Percentiles rank a stretch among this genome's conserved stretches.
Evolutionary conservation across 2,329 filamentous ascomycete species (phyloP).

Genomic region (Aaosphaeria pasadenensis): DNA sequence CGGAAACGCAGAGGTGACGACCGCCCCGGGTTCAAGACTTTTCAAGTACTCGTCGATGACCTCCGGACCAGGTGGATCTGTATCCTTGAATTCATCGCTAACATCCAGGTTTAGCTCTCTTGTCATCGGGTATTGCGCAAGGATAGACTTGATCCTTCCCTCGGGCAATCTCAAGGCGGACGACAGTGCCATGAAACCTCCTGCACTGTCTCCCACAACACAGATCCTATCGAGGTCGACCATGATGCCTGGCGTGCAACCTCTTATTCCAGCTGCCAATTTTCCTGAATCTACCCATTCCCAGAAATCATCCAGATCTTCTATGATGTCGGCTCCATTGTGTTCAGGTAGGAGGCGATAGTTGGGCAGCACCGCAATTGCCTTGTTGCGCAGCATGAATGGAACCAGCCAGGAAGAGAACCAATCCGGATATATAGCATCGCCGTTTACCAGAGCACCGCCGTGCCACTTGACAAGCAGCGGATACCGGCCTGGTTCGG

Average conservation of each 20-base stretch:
- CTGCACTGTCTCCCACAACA: conserved; percentile 36
- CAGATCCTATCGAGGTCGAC: conserved; percentile 27
- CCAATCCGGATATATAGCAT: conserved; percentile 27
- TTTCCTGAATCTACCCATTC: conserved; percentile 38
- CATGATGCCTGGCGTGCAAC: conserved; percentile 7
- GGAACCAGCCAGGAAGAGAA: conserved; percentile 35
- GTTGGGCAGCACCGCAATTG: conserved; percentile 49
- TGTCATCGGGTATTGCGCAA: conserved; percentile 30
- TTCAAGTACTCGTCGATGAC: conserved; percentile 21
- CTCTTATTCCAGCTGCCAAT: conserved; percentile 9
- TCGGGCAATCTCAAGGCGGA: conserved; percentile 18
- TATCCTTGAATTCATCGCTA: conserved; percentile 1
- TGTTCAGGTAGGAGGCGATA: conserved; percentile 54
- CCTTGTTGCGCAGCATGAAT: conserved; percentile 36
- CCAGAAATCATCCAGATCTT: conserved; percentile 50
- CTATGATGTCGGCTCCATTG: conserved; percentile 45
- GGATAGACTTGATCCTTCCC: conserved; percentile 18
- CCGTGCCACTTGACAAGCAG: conserved; percentile 46
- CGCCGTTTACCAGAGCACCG: conserved; percentile 37
- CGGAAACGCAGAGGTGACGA: conserved; percentile 16
- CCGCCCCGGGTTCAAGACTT: conserved; percentile 10
- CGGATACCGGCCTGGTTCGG: conserved; percentile 35
- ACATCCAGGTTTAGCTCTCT: conserved; percentile 7
- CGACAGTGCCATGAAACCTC: conserved; percentile 38
- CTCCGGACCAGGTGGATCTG: conserved; percentile 7